A percentile compares a stretch with the other conserved stretches of the same genome.
phyloP scores from a whole-genome alignment of 1,284 basidiomycete species.

The Tylopilus orsonianus region DNA sequence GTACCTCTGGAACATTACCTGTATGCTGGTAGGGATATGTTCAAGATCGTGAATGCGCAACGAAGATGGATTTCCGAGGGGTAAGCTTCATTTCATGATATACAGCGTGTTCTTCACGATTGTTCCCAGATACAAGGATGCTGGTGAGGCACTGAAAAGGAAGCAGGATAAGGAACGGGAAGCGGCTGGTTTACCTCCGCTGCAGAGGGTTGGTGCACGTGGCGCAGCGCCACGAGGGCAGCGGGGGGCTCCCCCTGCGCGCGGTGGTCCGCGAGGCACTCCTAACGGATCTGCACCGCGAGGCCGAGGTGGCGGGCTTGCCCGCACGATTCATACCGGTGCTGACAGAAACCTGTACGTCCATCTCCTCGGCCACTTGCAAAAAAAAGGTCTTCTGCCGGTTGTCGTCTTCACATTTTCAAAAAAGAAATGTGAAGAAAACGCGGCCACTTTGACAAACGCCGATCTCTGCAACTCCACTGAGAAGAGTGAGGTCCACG shows the following conservation, averaged over 20 bases:
- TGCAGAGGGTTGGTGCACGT: conserved; percentile 77
- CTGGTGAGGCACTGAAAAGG: conserved; percentile 82
- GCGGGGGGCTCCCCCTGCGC: conserved; percentile 40
- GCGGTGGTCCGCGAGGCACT: conserved; percentile 55
- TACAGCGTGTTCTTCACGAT: conserved; percentile 3
- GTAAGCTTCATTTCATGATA: conserved; percentile 39
- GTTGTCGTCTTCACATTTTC: conserved; percentile 98
- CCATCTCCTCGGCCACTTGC: conserved; percentile 84
- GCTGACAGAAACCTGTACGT: conserved; percentile 93
- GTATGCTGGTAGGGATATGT: conserved; percentile 88
- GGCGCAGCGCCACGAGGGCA: conserved; percentile 66
- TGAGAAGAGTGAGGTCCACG: conserved; percentile 97
- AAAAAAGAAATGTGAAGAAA: conserved; percentile 96
- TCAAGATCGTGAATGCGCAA: conserved; percentile 89
- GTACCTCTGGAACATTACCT: conserved; percentile 97
- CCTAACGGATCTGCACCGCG: conserved; percentile 38
- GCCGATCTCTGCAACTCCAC: conserved; percentile 83
- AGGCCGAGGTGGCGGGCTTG: conserved; percentile 50
- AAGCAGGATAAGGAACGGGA: conserved; percentile 99
- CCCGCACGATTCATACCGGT: conserved; percentile 63
- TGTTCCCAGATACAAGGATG: conserved; percentile 76
- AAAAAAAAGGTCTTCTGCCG: conserved; percentile 85
- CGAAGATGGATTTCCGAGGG: conserved; percentile 78
- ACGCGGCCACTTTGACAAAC: conserved; percentile 87
- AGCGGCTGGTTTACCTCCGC: conserved; percentile 84